Conservation (phyloP, 2,329 filamentous ascomycete species). For the Dryadomyces sulphureus region DNA sequence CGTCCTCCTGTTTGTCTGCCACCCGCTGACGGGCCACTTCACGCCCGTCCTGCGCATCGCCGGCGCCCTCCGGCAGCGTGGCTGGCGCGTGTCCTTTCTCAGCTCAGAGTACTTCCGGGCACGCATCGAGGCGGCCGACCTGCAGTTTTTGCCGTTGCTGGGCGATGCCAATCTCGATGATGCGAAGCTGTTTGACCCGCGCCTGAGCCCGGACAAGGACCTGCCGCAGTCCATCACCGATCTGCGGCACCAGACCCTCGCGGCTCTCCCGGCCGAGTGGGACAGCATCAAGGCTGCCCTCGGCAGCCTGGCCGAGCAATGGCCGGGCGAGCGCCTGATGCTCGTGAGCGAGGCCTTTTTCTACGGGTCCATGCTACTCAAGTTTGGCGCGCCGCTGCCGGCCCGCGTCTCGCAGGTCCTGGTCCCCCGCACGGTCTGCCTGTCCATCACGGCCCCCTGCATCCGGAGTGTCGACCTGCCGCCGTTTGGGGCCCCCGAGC, state of each 20-base stretch:
- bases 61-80: slow-evolving; percentile 15
- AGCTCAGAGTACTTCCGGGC: slow-evolving; percentile 19
- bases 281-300: slow-evolving; percentile 16
- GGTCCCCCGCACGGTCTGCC: slow-evolving; percentile 15
- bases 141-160: slow-evolving; percentile 18
- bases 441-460: slow-evolving; percentile 22
- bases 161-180: slow-evolving; percentile 21
- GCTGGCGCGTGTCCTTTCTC: slow-evolving; percentile 20
- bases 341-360: slow-evolving; percentile 22
- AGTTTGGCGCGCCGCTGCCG: slow-evolving; percentile 16
- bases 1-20: slow-evolving; percentile 19
- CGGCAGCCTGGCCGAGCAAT: slow-evolving; percentile 9
- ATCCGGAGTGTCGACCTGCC: slow-evolving; percentile 21
- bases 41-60: slow-evolving; percentile 21
- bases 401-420: slow-evolving; percentile 6
- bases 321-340: slow-evolving; percentile 13
- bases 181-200: slow-evolving; percentile 9
- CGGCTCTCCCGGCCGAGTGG: slow-evolving; percentile 21
- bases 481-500: slow-evolving; percentile 17
- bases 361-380: slow-evolving; percentile 20
- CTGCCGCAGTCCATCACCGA: slow-evolving; percentile 16
- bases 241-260: slow-evolving; percentile 17
- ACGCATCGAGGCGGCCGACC: slow-evolving; percentile 19
- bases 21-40: slow-evolving; percentile 22
- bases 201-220: background rate